Evolutionary conservation across 1,139 yeast species (phyloP).

Genomic region (Casaregolazyma suthepensis): DNA sequence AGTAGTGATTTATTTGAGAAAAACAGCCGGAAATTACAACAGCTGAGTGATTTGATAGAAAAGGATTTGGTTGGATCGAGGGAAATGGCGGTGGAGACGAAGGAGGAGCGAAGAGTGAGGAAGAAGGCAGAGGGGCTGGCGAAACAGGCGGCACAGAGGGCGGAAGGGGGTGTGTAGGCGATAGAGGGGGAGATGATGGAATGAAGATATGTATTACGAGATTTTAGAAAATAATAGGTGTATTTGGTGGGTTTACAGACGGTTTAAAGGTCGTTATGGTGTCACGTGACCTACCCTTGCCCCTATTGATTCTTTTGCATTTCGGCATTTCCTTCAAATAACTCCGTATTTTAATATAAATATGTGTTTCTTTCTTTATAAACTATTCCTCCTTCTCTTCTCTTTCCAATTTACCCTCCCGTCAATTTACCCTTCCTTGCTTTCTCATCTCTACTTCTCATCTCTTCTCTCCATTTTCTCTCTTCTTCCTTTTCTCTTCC

Average conservation of each 20-base stretch:
- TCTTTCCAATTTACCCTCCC: neutral
- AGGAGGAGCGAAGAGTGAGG: conserved; percentile 55
- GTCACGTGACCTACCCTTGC: no score
- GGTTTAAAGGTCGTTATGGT: no score
- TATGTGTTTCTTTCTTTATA: neutral
- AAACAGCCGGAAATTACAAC: conserved; percentile 49
- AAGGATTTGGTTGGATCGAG: conserved; percentile 7
- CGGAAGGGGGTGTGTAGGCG: no score
- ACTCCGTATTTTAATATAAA: neutral
- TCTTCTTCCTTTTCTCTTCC: neutral
- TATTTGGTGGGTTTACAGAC: no score
- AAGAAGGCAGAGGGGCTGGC: conserved; percentile 58
- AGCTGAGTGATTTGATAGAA: conserved; percentile 2
- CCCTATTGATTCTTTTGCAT: no score
- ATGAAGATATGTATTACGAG: neutral
- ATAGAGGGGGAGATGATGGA: neutral
- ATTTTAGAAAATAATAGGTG: neutral
- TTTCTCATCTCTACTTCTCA: neutral
- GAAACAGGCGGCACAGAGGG: conserved; percentile 31
- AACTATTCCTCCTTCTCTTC: neutral
- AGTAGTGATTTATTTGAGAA: conserved; percentile 58
- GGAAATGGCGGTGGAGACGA: conserved; percentile 32
- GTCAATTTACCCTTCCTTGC: neutral
- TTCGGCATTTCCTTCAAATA: neutral
- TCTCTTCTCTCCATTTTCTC: neutral